These are phyloP conservation scores for Arthrinium puccinioides DNA, from an alignment of 2,329 filamentous ascomycete genomes.

Conservation along the genomic window DNA sequence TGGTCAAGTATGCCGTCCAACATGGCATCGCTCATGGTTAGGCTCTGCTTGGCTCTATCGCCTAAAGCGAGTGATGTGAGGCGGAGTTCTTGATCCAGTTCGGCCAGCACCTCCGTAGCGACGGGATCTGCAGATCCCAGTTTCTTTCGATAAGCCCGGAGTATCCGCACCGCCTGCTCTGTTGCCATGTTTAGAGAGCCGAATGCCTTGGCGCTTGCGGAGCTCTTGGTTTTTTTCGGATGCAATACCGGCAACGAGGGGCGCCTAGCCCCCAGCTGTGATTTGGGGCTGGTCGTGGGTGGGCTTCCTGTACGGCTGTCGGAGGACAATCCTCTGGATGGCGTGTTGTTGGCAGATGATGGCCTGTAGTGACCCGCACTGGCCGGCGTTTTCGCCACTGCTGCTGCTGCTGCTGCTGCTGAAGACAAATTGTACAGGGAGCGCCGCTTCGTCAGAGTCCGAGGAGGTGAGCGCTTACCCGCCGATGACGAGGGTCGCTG, in stretches of 20 bases:
- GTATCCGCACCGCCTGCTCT: constrained; percentile 55
- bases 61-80: constrained; percentile 55
- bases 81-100: constrained; percentile 58
- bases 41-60: constrained; percentile 46
- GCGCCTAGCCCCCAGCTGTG: constrained; percentile 36
- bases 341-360: constrained; percentile 35
- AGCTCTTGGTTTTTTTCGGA: constrained; percentile 41
- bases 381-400: constrained; percentile 31
- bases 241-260: constrained; percentile 44
- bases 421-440: constrained; percentile 41
- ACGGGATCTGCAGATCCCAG: constrained; percentile 49
- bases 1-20: constrained; percentile 63
- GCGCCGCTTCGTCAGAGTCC: constrained; percentile 45
- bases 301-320: constrained; percentile 38
- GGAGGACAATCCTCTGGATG: constrained; percentile 39
- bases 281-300: constrained; percentile 43
- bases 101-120: constrained; percentile 49
- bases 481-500: constrained; percentile 42
- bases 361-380: constrained; percentile 33
- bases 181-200: constrained; percentile 55
- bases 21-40: constrained; percentile 48
- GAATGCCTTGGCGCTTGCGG: constrained; percentile 40
- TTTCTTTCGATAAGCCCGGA: constrained; percentile 58
- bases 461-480: constrained; percentile 48
- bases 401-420: constrained; percentile 10